These are phyloP conservation scores for Cryptococcus sp. DNA, from an alignment of 1,284 basidiomycete genomes.

Conservation along the genomic window DNA sequence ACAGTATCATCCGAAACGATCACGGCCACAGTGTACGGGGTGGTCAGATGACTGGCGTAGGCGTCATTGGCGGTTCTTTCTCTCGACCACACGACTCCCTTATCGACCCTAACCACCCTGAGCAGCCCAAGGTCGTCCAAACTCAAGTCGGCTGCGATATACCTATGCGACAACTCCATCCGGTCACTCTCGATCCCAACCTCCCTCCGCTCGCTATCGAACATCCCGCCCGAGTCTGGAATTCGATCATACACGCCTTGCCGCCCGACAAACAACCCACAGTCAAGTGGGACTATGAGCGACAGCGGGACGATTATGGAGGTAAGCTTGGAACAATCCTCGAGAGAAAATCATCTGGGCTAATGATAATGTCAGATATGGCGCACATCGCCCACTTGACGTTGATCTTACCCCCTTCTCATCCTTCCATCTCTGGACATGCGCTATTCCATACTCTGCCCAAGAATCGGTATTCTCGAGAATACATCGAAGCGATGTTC, in stretches of 20 bases:
- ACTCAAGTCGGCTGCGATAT: not conserved
- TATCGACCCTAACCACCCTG: too few species aligned
- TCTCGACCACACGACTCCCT: too few species aligned
- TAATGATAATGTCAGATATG: too few species aligned
- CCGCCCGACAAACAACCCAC: constrained; percentile 23
- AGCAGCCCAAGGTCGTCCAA: not conserved
- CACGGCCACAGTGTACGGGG: too few species aligned
- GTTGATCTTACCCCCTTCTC: constrained; percentile 26
- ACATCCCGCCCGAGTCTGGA: constrained; percentile 38
- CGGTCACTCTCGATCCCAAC: constrained; percentile 12
- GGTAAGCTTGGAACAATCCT: too few species aligned
- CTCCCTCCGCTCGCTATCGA: constrained; percentile 26
- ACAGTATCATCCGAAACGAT: too few species aligned
- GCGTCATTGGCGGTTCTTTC: not conserved
- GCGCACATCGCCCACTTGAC: constrained; percentile 21
- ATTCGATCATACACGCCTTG: constrained; percentile 27
- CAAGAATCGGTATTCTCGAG: constrained; percentile 17
- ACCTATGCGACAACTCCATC: not conserved
- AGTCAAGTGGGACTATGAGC: constrained; percentile 28
- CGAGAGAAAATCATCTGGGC: constrained; percentile 9
- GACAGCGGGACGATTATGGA: not conserved
- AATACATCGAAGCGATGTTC: constrained; percentile 20
- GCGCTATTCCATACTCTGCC: constrained; percentile 17
- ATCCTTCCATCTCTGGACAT: constrained; percentile 22
- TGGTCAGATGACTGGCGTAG: not conserved